These are phyloP conservation scores for Melampsora abietis-canadensis DNA, from an alignment of 1,284 basidiomycete genomes.

Conservation along the genomic window DNA sequence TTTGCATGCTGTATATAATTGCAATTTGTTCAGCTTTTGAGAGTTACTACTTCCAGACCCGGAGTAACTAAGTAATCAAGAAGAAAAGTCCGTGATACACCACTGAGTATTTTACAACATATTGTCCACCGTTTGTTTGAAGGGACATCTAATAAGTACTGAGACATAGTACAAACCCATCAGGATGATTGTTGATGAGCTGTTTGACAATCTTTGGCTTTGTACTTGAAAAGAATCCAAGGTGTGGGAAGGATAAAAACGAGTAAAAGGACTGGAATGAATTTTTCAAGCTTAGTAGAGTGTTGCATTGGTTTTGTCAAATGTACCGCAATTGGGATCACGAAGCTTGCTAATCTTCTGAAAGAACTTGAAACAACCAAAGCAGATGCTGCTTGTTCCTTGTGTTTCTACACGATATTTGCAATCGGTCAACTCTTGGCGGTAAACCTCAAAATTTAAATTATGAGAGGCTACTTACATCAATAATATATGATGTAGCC, in stretches of 20 bases:
- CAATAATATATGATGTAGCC: slow-evolving; percentile 30
- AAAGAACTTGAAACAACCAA: slow-evolving; percentile 14
- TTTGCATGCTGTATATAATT: too few relatives aligned
- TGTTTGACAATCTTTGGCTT: background rate
- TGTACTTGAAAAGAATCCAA: slow-evolving; percentile 1
- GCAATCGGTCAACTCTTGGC: background rate
- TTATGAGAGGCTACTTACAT: slow-evolving; percentile 9
- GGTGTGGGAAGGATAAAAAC: slow-evolving; percentile 7
- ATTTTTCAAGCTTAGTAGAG: slow-evolving; percentile 4
- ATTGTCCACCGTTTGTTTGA: too few relatives aligned
- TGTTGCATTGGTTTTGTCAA: slow-evolving; percentile 1
- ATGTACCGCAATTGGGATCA: slow-evolving; percentile 19
- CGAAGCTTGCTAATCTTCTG: slow-evolving; percentile 22
- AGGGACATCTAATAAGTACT: too few relatives aligned
- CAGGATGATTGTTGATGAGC: too few relatives aligned
- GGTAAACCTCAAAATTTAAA: background rate
- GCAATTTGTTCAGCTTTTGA: too few relatives aligned
- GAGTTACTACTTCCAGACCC: too few relatives aligned
- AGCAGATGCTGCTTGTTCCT: slow-evolving; percentile 26
- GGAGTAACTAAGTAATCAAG: too few relatives aligned
- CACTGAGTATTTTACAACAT: too few relatives aligned
- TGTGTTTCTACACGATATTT: slow-evolving; percentile 10
- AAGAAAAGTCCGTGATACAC: too few relatives aligned
- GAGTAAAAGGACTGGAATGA: background rate
- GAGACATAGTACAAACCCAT: too few relatives aligned